A percentile compares a stretch with the other conserved stretches of the same genome.
Evolutionary conservation across 2,329 filamentous ascomycete species (phyloP).

Genomic region (Fusarium metavorans): DNA sequence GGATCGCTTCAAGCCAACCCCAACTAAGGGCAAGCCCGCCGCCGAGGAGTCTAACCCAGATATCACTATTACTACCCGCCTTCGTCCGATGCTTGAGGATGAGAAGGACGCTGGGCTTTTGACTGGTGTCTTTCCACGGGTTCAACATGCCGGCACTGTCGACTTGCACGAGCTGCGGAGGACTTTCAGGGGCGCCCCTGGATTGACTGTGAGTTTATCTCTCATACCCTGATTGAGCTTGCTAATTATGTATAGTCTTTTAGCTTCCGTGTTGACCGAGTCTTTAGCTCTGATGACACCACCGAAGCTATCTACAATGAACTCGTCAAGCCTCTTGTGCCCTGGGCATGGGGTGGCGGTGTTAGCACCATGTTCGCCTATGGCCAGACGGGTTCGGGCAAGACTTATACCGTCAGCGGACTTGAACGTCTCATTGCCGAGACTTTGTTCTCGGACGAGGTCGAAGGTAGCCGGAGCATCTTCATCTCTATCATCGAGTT

Average conservation of each 20-base stretch:
- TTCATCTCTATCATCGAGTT: constrained; percentile 55
- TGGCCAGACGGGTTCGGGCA: constrained; percentile 63
- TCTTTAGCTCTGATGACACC: constrained; percentile 50
- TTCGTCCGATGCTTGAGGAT: constrained; percentile 53
- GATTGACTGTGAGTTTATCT: constrained; percentile 49
- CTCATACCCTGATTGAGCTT: too few species aligned
- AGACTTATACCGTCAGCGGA: constrained; percentile 58
- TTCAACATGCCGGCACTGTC: constrained; percentile 21
- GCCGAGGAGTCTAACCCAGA: constrained; percentile 34
- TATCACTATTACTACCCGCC: constrained; percentile 52
- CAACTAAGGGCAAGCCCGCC: constrained; percentile 6
- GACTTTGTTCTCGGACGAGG: constrained; percentile 45
- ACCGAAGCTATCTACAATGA: constrained; percentile 57
- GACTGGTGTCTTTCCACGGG: constrained; percentile 33
- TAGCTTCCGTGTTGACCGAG: constrained; percentile 50
- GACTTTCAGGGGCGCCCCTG: constrained; percentile 47
- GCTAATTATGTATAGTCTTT: constrained; percentile 44
- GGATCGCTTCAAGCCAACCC: constrained; percentile 41
- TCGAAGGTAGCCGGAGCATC: constrained; percentile 46
- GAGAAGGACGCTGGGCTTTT: constrained; percentile 47
- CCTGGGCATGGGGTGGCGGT: constrained; percentile 60
- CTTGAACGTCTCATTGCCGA: constrained; percentile 56
- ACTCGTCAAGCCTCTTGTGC: constrained; percentile 55
- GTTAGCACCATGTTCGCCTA: constrained; percentile 63
- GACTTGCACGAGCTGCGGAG: constrained; percentile 55